Evolutionary conservation across 2,329 filamentous ascomycete genomes (phyloP), one percentile per base, ranked within the genome.

Genomic region (Talaromyces sp.): DNA sequence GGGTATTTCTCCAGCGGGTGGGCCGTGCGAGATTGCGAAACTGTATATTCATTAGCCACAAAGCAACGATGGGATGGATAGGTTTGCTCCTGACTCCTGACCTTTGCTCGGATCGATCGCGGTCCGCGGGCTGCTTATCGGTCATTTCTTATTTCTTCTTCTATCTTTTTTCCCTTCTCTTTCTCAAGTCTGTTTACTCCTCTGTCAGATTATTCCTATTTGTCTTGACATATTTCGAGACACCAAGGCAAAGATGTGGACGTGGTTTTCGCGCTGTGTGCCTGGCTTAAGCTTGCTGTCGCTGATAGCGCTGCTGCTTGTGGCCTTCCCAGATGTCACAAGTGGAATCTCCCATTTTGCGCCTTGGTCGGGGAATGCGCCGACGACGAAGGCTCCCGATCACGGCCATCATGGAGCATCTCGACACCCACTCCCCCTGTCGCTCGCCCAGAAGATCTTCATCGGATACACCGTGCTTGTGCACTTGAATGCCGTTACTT

Each of bases 401-500:
- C 24, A 56, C 33, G 24, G 49, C 6, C 24, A 39, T 3, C 31
- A 59, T 31, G 33, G 31, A 14, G 4, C 58, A 5, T 33, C 58
- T 24, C 33, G n/a, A 10, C 33, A n/a, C 19, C 52, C 35, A n/a
- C 9, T 27, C 1, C 54, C 69, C 11, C 64, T 74, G 41, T 71
- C 62, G 19, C 9, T 70, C 2, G 69, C 73, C 1, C 74, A 75
- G 65, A 59, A 63, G 3, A 49, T 86, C 35, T 89, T 89, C 71
- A 83, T 87, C 59, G 87, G 86, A 71, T 91, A 90, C 76, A 87
- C 85, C 61, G 79, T 90, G 19, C 73, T 89, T 39, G 84, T 90
- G 64, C 89, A 91, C 74, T 65, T 87, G 62, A 79, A 90, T 62
- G 87, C 89, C 70, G 85, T 86, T 68, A 74, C 83, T 37, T 90